Base-by-base conservation (phyloP, 2,329 filamentous ascomycete species). In the Fusarium buharicum region DNA sequence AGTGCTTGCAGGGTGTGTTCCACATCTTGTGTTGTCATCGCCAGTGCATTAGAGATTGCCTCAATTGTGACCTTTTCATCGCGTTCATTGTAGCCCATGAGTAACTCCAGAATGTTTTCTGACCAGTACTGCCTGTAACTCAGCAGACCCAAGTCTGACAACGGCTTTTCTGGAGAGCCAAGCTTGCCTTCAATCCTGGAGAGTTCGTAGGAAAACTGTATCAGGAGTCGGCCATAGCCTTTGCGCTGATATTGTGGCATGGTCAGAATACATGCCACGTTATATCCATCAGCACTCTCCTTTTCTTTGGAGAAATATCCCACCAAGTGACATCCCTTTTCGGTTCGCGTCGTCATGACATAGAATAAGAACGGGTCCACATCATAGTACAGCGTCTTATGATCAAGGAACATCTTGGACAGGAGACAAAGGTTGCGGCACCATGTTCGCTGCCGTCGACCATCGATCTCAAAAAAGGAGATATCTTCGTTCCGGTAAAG, bases 221-320 rank as follows among this genome's bases (percentile, higher is more conserved):
- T 99, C 54, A 99, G 84, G 12, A 99, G 83, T 57, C 92, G 89
- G 20, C 96, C 95, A 70, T 95, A 97, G 0, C 95, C 95, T 73
- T 96, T 95, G 20, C 95, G 87, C 76, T 99, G 95, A 70, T 96
- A 98, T 74, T 99, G 96, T 0, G 95, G 95, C 4, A 99, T 82
- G 0, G 95, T 99, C 56, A 99, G 82, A 74, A 99, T 99, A 84
- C 96, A 99, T 5, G 95, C 96, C 28, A 99, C 90, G 73, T 99
- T 99, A 84, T 98, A 99, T 27, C 91, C 92, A 70, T 99, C 96
- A 0, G 93, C 93, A 34, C 90, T 94, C 76, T 99, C 95, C 69
- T 99, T 99, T 76, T 99, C 95, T 75, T 99, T 99, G 52, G 91
- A 96, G 76, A 99, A 99, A 74, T 97, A 99, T n/a, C 95, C 95